Evolutionary conservation across 2,329 filamentous ascomycete genomes (phyloP).

Genomic region (Chalaropsis thielavioides): DNA sequence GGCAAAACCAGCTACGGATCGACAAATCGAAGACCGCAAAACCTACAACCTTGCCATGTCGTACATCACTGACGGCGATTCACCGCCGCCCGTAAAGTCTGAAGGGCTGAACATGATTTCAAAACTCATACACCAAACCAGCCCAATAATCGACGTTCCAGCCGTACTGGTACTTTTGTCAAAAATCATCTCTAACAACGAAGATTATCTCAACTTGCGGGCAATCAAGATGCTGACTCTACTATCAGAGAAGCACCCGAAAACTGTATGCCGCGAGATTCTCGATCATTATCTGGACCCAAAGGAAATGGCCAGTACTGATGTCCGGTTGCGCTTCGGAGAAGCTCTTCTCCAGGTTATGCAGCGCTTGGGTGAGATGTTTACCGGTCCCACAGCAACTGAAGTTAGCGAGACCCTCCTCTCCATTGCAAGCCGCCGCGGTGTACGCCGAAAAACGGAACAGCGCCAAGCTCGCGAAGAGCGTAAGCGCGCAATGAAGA

Average conservation of each 20-base stretch:
- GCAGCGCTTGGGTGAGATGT: slow-evolving; percentile 43
- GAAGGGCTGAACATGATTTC: slow-evolving; percentile 50
- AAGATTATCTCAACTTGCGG: slow-evolving; percentile 59
- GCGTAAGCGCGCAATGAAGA: slow-evolving; percentile 33
- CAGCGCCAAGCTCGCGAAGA: slow-evolving; percentile 39
- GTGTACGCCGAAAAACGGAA: slow-evolving; percentile 44
- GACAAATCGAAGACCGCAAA: slow-evolving; percentile 44
- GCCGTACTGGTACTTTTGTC: slow-evolving; percentile 49
- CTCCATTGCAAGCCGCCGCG: slow-evolving; percentile 48
- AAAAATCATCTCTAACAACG: slow-evolving; percentile 47
- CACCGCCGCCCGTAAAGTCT: slow-evolving; percentile 50
- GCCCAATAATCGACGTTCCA: slow-evolving; percentile 50
- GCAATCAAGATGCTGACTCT: slow-evolving; percentile 51
- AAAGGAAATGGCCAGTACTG: slow-evolving; percentile 41
- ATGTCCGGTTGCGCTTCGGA: slow-evolving; percentile 52
- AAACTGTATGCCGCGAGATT: slow-evolving; percentile 46
- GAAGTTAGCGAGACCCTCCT: slow-evolving; percentile 45
- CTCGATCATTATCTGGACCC: slow-evolving; percentile 54
- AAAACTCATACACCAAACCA: slow-evolving; percentile 38
- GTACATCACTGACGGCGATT: slow-evolving; percentile 47
- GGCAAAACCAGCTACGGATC: slow-evolving; percentile 29
- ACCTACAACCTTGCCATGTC: slow-evolving; percentile 48
- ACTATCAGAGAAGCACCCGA: slow-evolving; percentile 46
- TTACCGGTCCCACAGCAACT: slow-evolving; percentile 38
- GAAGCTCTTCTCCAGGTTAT: slow-evolving; percentile 52